Base-by-base conservation (phyloP, 2,329 filamentous ascomycete genomes). In the Allantophomopsis lycopodina region DNA sequence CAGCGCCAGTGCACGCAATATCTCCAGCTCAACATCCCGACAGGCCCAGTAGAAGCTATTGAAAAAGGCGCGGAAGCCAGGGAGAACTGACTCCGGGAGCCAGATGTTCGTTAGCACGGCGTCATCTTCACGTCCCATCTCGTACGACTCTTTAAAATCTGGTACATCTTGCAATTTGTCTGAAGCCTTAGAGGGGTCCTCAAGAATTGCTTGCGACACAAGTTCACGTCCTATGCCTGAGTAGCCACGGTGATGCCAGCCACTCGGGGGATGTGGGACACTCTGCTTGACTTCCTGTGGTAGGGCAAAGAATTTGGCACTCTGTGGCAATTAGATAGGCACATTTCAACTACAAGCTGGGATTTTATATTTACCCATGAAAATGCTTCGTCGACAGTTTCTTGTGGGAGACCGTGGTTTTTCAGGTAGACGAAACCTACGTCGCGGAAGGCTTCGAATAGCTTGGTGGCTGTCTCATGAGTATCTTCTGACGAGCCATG, bases 51-150 rank as follows among this genome's bases (percentile, higher is more conserved):
- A 71, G 47, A 72, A 69, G 7, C 47, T 45, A 7, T 47, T 59
- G 53, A 63, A 65, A 46, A 68, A 68, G 7, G 47, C 45, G 3
- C 61, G 60, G 45, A 68, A 68, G 2, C 60, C 63, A 0, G 65
- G 63, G 3, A 69, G 53, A 5, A 54, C 50, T 0, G 60, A 49
- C 7, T 64, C 54, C 0, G 64, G 60, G 2, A 64, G 49, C 65
- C 66, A 70, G 40, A 68, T 56, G 43, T 70, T 70, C 10, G 63
- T 36, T 34, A 67, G 60, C 4, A 48, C 44, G 2, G 48, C 17
- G 41, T 64, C 58, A 1, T 59, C 42, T n/a, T 68, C 64, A 35
- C 61, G 66, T 8, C 66, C 66, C 39, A 69, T 63, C 40, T 68
- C 65, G 42, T 64, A 69, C 38, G 61, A 62, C 49, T 69, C 65